phyloP scores from a whole-genome alignment of 306 rosid genomes.

The Vicia faba region DNA sequence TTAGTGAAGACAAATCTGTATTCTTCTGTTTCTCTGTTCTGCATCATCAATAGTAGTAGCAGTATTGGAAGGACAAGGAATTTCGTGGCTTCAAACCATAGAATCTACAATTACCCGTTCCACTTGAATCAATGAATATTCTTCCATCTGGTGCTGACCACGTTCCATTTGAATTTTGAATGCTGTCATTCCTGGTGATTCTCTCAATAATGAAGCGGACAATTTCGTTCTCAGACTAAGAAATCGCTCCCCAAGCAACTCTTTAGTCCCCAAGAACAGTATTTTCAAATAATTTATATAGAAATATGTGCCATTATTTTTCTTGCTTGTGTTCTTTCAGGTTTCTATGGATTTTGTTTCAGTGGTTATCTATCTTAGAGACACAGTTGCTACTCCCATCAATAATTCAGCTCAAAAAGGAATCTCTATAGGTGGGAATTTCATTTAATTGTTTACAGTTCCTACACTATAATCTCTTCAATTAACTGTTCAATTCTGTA shows the following conservation, averaged over 20 bases:
- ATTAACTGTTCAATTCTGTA: not conserved
- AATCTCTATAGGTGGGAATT: constrained; percentile 67
- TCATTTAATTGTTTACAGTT: constrained; percentile 25
- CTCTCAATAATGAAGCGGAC: constrained; percentile 66
- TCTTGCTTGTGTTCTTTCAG: not conserved
- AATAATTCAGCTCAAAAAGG: constrained; percentile 61
- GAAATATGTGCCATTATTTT: not conserved
- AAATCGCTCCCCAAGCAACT: constrained; percentile 60
- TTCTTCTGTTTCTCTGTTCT: not conserved
- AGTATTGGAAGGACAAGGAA: not conserved
- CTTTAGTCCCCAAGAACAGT: constrained; percentile 65
- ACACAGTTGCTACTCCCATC: constrained; percentile 84
- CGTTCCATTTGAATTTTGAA: constrained; percentile 43
- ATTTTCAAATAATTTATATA: too few relatives aligned
- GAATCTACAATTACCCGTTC: constrained; percentile 42
- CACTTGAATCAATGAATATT: constrained; percentile 55
- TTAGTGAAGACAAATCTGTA: not conserved
- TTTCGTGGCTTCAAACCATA: constrained; percentile 38
- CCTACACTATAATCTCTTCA: constrained; percentile 11
- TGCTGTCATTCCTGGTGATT: constrained; percentile 61
- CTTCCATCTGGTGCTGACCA: constrained; percentile 59
- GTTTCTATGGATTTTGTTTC: too few relatives aligned
- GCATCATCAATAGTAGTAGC: not conserved
- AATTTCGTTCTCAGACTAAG: constrained; percentile 53
- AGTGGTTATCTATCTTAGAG: constrained; percentile 65